Conservation (phyloP, 2,329 filamentous ascomycete species). For the Fusarium armeniacum region DNA sequence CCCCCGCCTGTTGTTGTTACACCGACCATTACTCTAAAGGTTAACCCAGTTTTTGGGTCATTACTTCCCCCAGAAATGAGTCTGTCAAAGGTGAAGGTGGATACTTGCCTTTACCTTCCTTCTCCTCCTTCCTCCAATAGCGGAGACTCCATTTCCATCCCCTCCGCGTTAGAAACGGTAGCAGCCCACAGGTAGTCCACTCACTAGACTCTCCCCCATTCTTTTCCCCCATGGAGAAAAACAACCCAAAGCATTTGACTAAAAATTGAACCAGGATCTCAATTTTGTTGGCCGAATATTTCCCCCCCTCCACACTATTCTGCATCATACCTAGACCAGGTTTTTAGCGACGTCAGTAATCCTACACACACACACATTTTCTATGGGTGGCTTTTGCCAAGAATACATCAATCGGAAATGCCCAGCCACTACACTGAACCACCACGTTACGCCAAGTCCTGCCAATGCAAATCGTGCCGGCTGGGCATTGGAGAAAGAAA, state of each 20-base stretch:
- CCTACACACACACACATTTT: not conserved
- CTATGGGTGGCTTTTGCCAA: not conserved
- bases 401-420: not conserved
- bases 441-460: conserved; percentile 44
- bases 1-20: conserved; percentile 10
- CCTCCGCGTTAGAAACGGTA: conserved; percentile 17
- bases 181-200: not conserved
- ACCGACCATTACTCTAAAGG: conserved; percentile 18
- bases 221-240: not conserved
- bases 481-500: conserved; percentile 24
- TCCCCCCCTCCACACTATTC: not conserved
- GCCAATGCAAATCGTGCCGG: conserved; percentile 32
- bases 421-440: conserved; percentile 29
- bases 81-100: not conserved
- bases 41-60: not conserved
- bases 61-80: not conserved
- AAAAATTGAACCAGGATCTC: conserved; percentile 10
- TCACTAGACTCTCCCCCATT: no score
- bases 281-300: conserved; percentile 23
- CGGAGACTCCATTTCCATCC: conserved; percentile 27
- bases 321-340: no score
- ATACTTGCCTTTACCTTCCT: not conserved
- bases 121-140: conserved; percentile 25
- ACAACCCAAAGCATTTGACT: not conserved
- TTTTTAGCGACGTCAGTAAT: not conserved